Evolutionary conservation across 2,329 filamentous ascomycete species (phyloP), one percentile per base, ranked within the genome.

Genomic region (Periglandula ipomoeae): DNA sequence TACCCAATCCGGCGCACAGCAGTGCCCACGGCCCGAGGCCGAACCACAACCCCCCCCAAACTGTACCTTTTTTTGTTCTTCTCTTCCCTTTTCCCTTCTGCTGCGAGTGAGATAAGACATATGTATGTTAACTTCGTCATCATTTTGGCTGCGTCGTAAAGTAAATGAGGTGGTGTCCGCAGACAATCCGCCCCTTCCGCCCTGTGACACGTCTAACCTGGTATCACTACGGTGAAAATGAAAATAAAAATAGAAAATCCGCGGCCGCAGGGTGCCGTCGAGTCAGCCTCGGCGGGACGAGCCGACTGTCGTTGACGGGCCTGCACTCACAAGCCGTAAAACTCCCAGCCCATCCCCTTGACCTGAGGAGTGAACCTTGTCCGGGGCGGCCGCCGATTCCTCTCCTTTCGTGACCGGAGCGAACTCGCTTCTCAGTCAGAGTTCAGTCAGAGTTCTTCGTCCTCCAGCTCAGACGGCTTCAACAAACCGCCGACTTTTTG

Each of bases 401-500:
- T 34, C 48, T 19, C 19, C 39, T 39, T 57, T 56, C 54, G 63
- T 61, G 48, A 55, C 61, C 51, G 74, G 73, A 51, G 71, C 69
- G 62, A 74, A 77, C 66, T 87, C 83, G 47, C 70, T 75, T 58
- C 82, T 72, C 42, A 87, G 67, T 81, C 67, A 40, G n/a, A n/a
- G n/a, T 80, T 71, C 54, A 90, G 87, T 95, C 89, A 96, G 69
- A 90, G 76, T 70, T 90, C 86, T 61, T 91, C 87, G 59, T 91
- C 87, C 56, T 89, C 91, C 63, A 98, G 80, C 66, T 98, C 93
- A n/a, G 89, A 93, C 44, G 93, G 94, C 75, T 98, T 97, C 61
- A 98, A 75, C 53, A 98, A 76, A 61, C 94, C 93, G 57, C 93
- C 90, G 49, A 98, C 89, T 76, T 95, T 97, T 71, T 91, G 87